Percentiles rank a stretch among this genome's conserved stretches.
Conservation (phyloP, 2,329 filamentous ascomycete species). For the Cytospora piceicola region DNA sequence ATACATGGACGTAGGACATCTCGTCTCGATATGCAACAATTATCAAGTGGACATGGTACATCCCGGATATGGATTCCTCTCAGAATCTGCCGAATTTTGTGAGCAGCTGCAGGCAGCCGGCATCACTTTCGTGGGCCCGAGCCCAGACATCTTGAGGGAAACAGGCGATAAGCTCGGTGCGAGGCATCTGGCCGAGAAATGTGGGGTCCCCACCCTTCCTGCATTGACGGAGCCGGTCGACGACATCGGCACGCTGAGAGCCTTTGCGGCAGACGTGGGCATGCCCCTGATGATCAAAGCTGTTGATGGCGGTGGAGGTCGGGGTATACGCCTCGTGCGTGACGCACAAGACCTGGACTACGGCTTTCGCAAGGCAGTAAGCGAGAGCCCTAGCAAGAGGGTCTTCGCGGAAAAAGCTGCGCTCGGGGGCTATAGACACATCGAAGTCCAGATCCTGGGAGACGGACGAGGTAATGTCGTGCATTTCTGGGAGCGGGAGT, state of each 20-base stretch:
- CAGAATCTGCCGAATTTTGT: constrained; percentile 21
- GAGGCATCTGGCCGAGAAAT: constrained; percentile 17
- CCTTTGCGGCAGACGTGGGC: constrained; percentile 6
- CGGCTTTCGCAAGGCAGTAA: constrained; percentile 53
- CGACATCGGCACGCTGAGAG: background rate
- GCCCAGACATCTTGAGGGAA: constrained; percentile 10
- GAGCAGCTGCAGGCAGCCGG: constrained; percentile 12
- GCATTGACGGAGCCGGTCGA: constrained; percentile 1
- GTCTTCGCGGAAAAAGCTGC: constrained; percentile 65
- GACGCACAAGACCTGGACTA: constrained; percentile 48
- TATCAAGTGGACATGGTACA: constrained; percentile 22
- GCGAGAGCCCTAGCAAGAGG: constrained; percentile 61
- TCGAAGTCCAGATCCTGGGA: constrained; percentile 65
- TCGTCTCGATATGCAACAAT: constrained; percentile 21
- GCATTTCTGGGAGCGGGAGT: constrained; percentile 65
- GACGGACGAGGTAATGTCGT: constrained; percentile 55
- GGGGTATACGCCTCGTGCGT: constrained; percentile 60
- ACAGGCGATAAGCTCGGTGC: constrained; percentile 26
- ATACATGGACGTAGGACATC: constrained; percentile 16
- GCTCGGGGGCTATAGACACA: constrained; percentile 61
- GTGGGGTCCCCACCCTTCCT: constrained; percentile 17
- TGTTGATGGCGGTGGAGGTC: constrained; percentile 65
- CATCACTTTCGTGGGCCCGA: constrained; percentile 21
- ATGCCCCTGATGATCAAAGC: constrained; percentile 52
- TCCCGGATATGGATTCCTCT: constrained; percentile 25